Evolutionary conservation across 225 moss, liverwort and hornwort species (phyloP).

Genomic region (Climacium dendroides): DNA sequence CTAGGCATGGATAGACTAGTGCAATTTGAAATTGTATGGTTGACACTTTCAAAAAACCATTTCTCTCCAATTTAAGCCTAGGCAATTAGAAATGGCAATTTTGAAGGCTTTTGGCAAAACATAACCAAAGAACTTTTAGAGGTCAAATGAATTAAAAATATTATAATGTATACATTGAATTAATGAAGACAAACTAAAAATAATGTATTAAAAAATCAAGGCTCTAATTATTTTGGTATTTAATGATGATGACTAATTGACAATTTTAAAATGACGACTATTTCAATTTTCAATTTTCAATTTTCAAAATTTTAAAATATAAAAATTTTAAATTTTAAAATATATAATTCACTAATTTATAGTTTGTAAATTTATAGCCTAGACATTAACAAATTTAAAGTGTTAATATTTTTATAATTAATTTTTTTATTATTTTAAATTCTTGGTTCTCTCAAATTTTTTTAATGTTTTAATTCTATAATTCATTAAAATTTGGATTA

Average conservation of each 20-base stretch:
- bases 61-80: background rate
- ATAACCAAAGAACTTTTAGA: accelerated
- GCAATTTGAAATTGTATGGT: background rate
- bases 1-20: accelerated
- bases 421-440: background rate
- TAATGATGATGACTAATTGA: background rate
- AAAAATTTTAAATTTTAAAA: too few relatives aligned
- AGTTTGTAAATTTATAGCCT: accelerated
- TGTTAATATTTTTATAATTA: accelerated
- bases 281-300: background rate
- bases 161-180: background rate
- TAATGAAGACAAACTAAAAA: background rate
- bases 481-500: background rate
- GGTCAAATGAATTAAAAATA: background rate
- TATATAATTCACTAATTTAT: background rate
- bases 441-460: too few relatives aligned
- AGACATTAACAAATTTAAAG: background rate
- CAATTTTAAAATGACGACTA: background rate
- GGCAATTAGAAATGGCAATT: background rate
- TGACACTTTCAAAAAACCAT: background rate
- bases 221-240: background rate
- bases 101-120: background rate
- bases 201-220: background rate
- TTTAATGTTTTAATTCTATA: background rate
- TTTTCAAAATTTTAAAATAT: background rate